Conservation (phyloP, 306 rosid species). For the Arachis hypogaea region DNA sequence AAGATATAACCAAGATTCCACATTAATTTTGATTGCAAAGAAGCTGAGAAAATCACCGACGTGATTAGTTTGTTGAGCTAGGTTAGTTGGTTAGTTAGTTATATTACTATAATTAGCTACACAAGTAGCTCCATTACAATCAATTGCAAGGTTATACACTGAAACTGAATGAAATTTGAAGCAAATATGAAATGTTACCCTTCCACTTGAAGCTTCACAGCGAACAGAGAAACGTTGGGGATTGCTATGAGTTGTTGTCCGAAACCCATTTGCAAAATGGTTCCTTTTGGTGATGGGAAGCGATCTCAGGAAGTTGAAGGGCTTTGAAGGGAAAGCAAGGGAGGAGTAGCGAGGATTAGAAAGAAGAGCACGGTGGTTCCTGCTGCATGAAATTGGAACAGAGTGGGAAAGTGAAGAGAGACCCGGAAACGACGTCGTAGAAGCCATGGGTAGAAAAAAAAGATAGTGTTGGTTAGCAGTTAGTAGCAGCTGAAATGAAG, state of each 20-base stretch:
- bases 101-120: background rate
- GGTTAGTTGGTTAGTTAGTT: background rate
- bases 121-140: conserved; percentile 1
- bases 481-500: conserved; percentile 19
- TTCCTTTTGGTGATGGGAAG: conserved; percentile 39
- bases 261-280: conserved; percentile 45
- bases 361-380: conserved; percentile 34
- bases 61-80: conserved; percentile 20
- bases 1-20: conserved; percentile 11
- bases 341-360: conserved; percentile 42
- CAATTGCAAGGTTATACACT: background rate
- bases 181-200: conserved; percentile 50
- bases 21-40: background rate
- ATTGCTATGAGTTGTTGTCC: conserved; percentile 37
- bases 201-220: conserved; percentile 78
- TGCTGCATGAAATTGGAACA: conserved; percentile 43
- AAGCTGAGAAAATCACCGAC: conserved; percentile 1
- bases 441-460: conserved; percentile 54
- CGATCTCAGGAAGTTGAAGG: conserved; percentile 43
- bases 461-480: background rate
- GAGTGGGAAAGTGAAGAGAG: conserved; percentile 44
- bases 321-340: conserved; percentile 39
- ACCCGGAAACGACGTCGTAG: conserved; percentile 54
- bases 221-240: conserved; percentile 60
- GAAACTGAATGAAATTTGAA: conserved; percentile 1